Evolutionary conservation across 1,284 basidiomycete species (phyloP), one percentile per base, ranked within the genome.

Genomic region (Trichosporon faecale): DNA sequence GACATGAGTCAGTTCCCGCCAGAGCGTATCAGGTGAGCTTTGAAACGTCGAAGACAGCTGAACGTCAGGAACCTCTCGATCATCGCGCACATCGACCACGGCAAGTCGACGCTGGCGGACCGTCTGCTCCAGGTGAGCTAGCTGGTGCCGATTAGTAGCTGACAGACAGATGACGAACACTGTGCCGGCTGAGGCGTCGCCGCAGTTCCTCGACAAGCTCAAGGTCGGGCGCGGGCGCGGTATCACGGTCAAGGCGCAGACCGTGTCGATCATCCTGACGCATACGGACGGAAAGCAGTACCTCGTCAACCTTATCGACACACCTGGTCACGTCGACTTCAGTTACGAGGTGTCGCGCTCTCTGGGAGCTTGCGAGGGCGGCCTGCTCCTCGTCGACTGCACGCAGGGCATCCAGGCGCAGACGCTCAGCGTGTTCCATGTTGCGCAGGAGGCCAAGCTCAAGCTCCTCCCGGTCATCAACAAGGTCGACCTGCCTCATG

Each of bases 331-430:
- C 83, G 95, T 97, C 64, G 95, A 98, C 85, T 98, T 98, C 83
- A 89, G 92, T 70, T 96, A 95, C 89, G 97, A 99, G 83, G 94
- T 99, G 11, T 91, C 93, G 16, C 89, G 97, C 63, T 95, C 93
- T 55, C 85, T 99, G 29, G 91, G 94, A 1, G 95, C 95, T 37
- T 98, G 93, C 76, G 93, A 99, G 84, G 95, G 95, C 21, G 96
- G 94, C 3, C 83, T 99, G 64, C 85, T 99, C 14, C 87, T 89
- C 2, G 94, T 99, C 0, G 96, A 99, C 79, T 94, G 95, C 14
- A 95, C 94, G 60, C 84, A 98, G 86, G 96, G 96, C 14, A 91
- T 99, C 5, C 97, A 99, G 84, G 96, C 97, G 0, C 97, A 99
- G 83, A 94, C 95, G 5, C 90, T 99, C 68, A 96, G 94, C 0